Percentiles rank a stretch among this genome's conserved stretches.
Evolutionary conservation across 1,284 basidiomycete genomes (phyloP).

Genomic region (Pyrrhoderma lamaoense): DNA sequence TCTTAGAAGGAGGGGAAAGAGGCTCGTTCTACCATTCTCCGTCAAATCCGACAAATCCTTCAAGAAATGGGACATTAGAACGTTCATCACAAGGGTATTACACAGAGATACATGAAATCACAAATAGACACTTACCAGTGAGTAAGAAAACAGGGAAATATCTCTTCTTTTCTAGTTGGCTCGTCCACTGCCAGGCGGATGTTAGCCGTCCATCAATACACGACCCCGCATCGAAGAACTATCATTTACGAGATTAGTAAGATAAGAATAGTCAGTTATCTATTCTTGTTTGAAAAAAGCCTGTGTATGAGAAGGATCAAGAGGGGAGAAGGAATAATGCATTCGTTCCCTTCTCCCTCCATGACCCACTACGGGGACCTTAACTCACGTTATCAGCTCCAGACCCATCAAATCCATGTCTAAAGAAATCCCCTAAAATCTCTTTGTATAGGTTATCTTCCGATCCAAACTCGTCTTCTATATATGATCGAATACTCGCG

Average conservation of each 20-base stretch:
- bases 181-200: slow-evolving; percentile 85
- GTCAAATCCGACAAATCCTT: slow-evolving; percentile 77
- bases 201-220: slow-evolving; percentile 63
- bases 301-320: background rate
- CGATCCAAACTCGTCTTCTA: slow-evolving; percentile 73
- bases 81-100: background rate
- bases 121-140: slow-evolving; percentile 52
- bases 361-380: too few species aligned
- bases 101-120: too few species aligned
- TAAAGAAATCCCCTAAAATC: slow-evolving; percentile 73
- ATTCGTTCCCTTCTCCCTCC: too few species aligned
- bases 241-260: slow-evolving; percentile 40
- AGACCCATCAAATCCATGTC: slow-evolving; percentile 76
- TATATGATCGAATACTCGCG: slow-evolving; percentile 64
- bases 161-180: slow-evolving; percentile 70
- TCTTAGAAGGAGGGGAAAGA: background rate
- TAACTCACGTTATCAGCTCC: slow-evolving; percentile 39
- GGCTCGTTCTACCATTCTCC: slow-evolving; percentile 59
- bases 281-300: too few species aligned
- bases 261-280: background rate
- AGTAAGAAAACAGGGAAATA: slow-evolving; percentile 74
- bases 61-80: background rate
- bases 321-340: too few species aligned
- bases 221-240: slow-evolving; percentile 29
- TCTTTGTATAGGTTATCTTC: slow-evolving; percentile 57